Evolutionary conservation across 2,329 filamentous ascomycete species (phyloP).

Genomic region (Monosporascus sp.): DNA sequence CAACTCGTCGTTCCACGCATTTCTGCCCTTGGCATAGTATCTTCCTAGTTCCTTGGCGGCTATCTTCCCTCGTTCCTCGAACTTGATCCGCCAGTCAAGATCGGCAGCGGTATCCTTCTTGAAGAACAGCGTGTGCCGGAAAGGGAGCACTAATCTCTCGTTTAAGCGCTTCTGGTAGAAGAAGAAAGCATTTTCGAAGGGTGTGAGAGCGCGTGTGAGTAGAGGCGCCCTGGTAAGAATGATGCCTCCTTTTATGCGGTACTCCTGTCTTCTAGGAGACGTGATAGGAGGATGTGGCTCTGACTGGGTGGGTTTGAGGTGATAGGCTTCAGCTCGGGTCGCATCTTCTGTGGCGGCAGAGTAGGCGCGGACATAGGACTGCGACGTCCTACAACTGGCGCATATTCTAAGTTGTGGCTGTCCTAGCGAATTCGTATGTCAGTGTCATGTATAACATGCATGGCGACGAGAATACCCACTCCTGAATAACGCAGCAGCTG

Average conservation of each 20-base stretch:
- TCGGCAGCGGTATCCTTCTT: slow-evolving; percentile 81
- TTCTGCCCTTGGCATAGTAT: slow-evolving; percentile 65
- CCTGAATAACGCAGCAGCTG: slow-evolving; percentile 43
- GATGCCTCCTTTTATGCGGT: slow-evolving; percentile 59
- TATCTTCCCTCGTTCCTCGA: slow-evolving; percentile 65
- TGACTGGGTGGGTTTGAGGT: slow-evolving; percentile 28
- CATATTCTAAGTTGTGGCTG: slow-evolving; percentile 32
- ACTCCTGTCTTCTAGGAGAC: slow-evolving; percentile 26
- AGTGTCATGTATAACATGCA: slow-evolving; percentile 3
- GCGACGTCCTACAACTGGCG: slow-evolving; percentile 24
- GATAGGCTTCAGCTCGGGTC: slow-evolving; percentile 31
- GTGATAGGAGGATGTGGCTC: slow-evolving; percentile 25
- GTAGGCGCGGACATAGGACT: slow-evolving; percentile 26
- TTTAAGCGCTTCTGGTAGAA: slow-evolving; percentile 97
- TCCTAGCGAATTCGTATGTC: slow-evolving; percentile 25
- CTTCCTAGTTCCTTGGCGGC: slow-evolving; percentile 79
- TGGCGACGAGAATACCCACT: slow-evolving; percentile 35
- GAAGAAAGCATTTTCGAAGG: slow-evolving; percentile 90
- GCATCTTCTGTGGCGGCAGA: slow-evolving; percentile 29
- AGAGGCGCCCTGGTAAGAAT: slow-evolving; percentile 85
- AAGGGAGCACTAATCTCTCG: slow-evolving; percentile 82
- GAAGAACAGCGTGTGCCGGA: slow-evolving; percentile 90
- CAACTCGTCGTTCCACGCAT: slow-evolving; percentile 89
- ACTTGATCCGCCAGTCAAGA: slow-evolving; percentile 85
- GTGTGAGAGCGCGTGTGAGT: slow-evolving; percentile 74